Evolutionary conservation across 768 basidiomycete genomes (phyloP).

Genomic region (Candolleomyces efflorescens): DNA sequence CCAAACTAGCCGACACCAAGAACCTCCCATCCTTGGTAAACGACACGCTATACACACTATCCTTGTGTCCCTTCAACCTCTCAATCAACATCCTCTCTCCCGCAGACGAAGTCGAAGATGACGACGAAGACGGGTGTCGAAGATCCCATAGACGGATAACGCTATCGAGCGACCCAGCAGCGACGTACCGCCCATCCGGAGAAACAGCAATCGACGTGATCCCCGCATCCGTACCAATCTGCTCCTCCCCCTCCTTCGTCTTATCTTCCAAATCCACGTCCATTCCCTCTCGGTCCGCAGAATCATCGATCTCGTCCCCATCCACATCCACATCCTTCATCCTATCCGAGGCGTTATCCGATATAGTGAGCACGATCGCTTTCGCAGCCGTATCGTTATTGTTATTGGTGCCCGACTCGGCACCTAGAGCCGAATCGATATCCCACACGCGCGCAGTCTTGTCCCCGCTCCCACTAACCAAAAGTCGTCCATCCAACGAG

Average conservation of each 20-base stretch:
- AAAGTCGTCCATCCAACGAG: constrained; percentile 70
- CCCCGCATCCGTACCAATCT: constrained; percentile 40
- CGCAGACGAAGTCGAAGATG: not conserved
- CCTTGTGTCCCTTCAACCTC: constrained; percentile 67
- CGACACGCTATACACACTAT: constrained; percentile 82
- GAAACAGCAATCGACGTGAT: constrained; percentile 73
- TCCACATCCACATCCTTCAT: not conserved
- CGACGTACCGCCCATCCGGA: constrained; percentile 62
- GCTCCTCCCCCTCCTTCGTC: not conserved
- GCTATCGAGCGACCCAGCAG: constrained; percentile 63
- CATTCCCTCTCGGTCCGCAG: not conserved
- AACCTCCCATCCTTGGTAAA: constrained; percentile 91
- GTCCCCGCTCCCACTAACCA: constrained; percentile 85
- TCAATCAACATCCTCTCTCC: constrained; percentile 27
- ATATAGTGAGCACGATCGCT: not conserved
- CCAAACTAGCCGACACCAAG: constrained; percentile 83
- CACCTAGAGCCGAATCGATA: constrained; percentile 25
- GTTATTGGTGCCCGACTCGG: not conserved
- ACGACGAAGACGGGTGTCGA: not conserved
- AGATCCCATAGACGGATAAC: constrained; percentile 73
- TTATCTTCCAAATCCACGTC: not conserved
- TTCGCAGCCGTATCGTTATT: not conserved
- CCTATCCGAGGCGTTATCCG: not conserved
- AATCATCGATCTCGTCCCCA: no score
- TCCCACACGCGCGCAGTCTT: constrained; percentile 40